phyloP scores from a whole-genome alignment of 768 basidiomycete species.

The Trametes coccinea region DNA sequence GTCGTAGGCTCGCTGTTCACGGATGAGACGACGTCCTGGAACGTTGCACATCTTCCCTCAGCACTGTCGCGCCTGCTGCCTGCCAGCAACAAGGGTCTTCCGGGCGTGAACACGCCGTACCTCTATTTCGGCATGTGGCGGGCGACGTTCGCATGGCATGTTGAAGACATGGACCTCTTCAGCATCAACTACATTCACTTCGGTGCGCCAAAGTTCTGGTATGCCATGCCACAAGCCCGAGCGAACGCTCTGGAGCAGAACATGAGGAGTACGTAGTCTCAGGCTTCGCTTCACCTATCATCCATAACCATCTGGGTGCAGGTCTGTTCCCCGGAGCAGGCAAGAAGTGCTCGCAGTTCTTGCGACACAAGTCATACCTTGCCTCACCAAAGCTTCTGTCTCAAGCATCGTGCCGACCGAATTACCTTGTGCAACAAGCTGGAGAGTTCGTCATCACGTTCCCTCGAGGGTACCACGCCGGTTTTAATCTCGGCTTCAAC shows the following conservation, averaged over 20 bases:
- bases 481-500: slow-evolving; percentile 95
- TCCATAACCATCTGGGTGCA: slow-evolving; percentile 29
- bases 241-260: slow-evolving; percentile 81
- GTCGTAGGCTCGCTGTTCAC: slow-evolving; percentile 63
- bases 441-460: slow-evolving; percentile 98
- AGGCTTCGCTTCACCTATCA: too few species aligned
- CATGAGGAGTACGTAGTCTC: slow-evolving; percentile 68
- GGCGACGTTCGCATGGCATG: slow-evolving; percentile 98
- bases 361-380: slow-evolving; percentile 95
- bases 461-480: slow-evolving; percentile 93
- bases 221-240: slow-evolving; percentile 88
- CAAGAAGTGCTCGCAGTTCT: slow-evolving; percentile 85
- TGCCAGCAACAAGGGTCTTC: slow-evolving; percentile 65
- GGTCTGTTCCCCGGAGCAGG: slow-evolving; percentile 90
- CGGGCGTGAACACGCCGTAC: slow-evolving; percentile 97
- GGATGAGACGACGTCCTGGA: slow-evolving; percentile 82
- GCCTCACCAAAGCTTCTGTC: slow-evolving; percentile 85
- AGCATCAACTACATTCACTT: slow-evolving; percentile 99
- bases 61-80: slow-evolving; percentile 80
- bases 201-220: slow-evolving; percentile 97
- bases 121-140: slow-evolving; percentile 99
- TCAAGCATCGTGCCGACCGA: slow-evolving; percentile 78
- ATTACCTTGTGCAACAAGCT: slow-evolving; percentile 85
- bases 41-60: slow-evolving; percentile 90
- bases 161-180: slow-evolving; percentile 99